A percentile compares a stretch with the other conserved stretches of the same genome.
phyloP scores from a whole-genome alignment of 805 yeast genomes.

The Metschnikowia hibisci region DNA sequence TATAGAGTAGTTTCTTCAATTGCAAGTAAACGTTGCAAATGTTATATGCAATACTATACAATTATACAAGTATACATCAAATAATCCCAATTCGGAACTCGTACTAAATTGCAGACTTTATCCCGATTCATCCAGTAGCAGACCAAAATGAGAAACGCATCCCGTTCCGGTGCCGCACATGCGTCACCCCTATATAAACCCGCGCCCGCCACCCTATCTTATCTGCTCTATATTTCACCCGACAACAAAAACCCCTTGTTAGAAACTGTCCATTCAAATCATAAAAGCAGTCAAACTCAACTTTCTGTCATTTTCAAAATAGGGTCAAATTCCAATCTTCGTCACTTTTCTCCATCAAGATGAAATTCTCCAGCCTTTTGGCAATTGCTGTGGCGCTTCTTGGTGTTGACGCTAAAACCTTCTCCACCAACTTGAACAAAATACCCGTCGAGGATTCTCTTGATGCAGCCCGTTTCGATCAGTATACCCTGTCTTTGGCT shows the following conservation, averaged over 20 bases:
- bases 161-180: constrained; percentile 5
- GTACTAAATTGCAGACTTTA: too few species aligned
- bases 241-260: too few species aligned
- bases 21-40: too few species aligned
- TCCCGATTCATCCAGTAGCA: background rate
- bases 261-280: too few species aligned
- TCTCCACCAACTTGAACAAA: constrained; percentile 56
- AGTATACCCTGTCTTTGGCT: constrained; percentile 56
- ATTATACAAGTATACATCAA: too few species aligned
- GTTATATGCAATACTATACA: too few species aligned
- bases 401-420: constrained; percentile 46
- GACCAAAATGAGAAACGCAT: constrained; percentile 1
- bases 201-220: constrained; percentile 11
- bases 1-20: too few species aligned
- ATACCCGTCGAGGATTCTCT: constrained; percentile 54
- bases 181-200: constrained; percentile 7
- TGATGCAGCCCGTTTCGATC: constrained; percentile 46
- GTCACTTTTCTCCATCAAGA: constrained; percentile 8
- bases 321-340: background rate
- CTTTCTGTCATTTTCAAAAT: background rate
- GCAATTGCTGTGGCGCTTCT: constrained; percentile 41
- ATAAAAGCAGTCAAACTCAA: too few species aligned
- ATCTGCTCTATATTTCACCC: background rate
- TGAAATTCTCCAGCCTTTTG: constrained; percentile 39
- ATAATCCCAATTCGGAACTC: too few species aligned